Evolutionary conservation across 768 basidiomycete genomes (phyloP), one percentile per base, ranked within the genome.

Genomic region (Hysterangium stoloniferum): DNA sequence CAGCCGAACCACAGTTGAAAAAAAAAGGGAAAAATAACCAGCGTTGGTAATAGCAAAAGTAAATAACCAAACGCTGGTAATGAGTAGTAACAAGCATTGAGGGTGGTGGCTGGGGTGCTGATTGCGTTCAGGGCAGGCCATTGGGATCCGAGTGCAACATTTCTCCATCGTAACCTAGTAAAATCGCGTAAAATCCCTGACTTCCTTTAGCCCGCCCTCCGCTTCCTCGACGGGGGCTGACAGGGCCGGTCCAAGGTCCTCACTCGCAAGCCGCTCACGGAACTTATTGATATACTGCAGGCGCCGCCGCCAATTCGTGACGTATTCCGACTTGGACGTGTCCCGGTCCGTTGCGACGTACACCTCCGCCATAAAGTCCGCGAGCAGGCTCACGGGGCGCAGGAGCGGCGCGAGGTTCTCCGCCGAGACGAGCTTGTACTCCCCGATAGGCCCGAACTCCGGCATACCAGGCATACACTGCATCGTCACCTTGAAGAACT

Each of bases 401-500:
- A 96, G 81, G 44, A 95, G 73, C n/a, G 85, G 68, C 4, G 96
- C 89, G 6, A 99, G 73, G 54, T 83, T 85, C 54, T 84, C 80
- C 6, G 90, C 86, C 1, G 90, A 94, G 45, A 98, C 87, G 51
- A 98, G 76, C 71, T 97, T 97, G 75, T 92, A 95, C 59, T 84
- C 80, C 9, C 94, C 94, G 25, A 97, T 73, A 0, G 96, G 94
- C 0, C 84, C 78, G 66, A 97, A 96, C 60, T 96, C 93, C 9
- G 90, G 84, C 86, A 98, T 96, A 35, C 91, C 88, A 0, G 72
- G 72, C 1, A 86, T 90, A 15, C 84, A 78, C 66, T 98, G 96
- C 15, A 98, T 76, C 12, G 82, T 89, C 53, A 98, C 82, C 62
- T 90, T 93, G 78, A 96, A 99, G 67, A 91, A 97, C 64, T 97